A percentile compares a stretch with the other conserved stretches of the same genome.
phyloP scores from a whole-genome alignment of 2,329 filamentous ascomycete species.

The Dactylonectria estremocensis region DNA sequence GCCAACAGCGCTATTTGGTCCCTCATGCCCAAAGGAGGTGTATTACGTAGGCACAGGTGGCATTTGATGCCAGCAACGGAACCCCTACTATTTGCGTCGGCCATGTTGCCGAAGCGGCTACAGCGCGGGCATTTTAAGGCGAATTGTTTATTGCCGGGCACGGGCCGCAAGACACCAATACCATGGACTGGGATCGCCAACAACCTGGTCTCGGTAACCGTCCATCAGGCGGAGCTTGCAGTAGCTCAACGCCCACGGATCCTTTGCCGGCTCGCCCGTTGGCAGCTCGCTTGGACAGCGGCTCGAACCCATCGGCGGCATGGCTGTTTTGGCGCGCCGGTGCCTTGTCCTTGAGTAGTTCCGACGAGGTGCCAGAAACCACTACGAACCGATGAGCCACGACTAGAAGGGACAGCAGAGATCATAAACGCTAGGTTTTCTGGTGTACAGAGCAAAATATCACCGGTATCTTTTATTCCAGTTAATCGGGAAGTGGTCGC shows the following conservation, averaged over 20 bases:
- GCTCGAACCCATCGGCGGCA: neutral
- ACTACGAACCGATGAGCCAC: neutral
- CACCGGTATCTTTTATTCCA: neutral
- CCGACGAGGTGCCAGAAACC: neutral
- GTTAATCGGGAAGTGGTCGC: neutral
- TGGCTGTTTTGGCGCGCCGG: neutral
- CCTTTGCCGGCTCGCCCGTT: constrained; percentile 5
- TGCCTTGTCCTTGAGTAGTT: neutral
- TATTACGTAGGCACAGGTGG: neutral
- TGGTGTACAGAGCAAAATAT: neutral
- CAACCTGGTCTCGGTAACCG: neutral
- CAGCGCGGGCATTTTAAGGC: neutral
- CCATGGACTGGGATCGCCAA: neutral
- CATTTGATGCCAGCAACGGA: neutral
- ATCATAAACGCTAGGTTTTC: neutral
- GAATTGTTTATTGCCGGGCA: constrained; percentile 4
- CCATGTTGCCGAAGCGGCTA: neutral
- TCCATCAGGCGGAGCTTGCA: constrained; percentile 7
- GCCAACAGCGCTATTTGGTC: neutral
- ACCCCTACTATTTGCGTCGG: neutral
- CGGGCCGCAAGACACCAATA: neutral
- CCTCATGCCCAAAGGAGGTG: neutral
- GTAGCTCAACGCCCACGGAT: constrained; percentile 3
- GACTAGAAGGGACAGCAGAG: neutral
- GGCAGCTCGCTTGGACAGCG: neutral